Evolutionary conservation across 441 rosid genomes (phyloP).

Genomic region (Gossypium davidsonii): DNA sequence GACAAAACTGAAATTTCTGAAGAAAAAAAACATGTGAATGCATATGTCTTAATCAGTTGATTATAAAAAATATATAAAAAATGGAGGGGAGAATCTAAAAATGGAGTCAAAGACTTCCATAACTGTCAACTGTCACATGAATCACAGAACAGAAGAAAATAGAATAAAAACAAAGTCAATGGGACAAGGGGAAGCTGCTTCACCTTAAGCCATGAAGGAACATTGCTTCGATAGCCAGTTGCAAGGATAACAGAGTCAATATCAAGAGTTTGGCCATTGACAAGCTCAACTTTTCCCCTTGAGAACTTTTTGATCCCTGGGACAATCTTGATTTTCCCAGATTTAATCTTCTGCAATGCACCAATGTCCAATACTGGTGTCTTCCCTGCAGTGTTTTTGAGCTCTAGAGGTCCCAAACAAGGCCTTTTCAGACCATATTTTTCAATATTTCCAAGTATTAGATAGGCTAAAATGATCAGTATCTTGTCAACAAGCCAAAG

Average conservation of each 20-base stretch:
- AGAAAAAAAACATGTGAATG: neutral
- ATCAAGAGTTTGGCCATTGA: constrained; percentile 45
- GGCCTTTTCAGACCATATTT: constrained; percentile 61
- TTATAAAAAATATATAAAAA: neutral
- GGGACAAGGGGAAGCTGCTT: constrained; percentile 9
- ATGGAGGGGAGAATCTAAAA: constrained; percentile 10
- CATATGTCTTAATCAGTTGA: constrained; percentile 12
- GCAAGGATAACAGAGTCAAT: constrained; percentile 71
- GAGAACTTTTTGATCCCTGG: constrained; percentile 60
- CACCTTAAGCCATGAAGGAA: constrained; percentile 85
- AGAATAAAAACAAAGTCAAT: neutral
- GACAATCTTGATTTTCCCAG: constrained; percentile 57
- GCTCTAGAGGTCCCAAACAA: constrained; percentile 48
- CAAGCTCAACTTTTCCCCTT: constrained; percentile 48
- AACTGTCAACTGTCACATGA: constrained; percentile 26
- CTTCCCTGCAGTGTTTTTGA: constrained; percentile 53
- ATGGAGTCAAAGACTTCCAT: constrained; percentile 21
- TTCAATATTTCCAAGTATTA: constrained; percentile 44
- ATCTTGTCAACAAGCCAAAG: constrained; percentile 60
- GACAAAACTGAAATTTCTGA: constrained; percentile 17
- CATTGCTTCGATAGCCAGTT: constrained; percentile 86
- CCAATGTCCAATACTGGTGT: constrained; percentile 79
- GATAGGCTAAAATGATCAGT: constrained; percentile 37
- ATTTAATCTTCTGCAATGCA: constrained; percentile 46
- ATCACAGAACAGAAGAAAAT: neutral